Percentiles rank a stretch among this genome's conserved stretches.
phyloP scores from a whole-genome alignment of 176 grass and related monocot species.

The Carex pumila region DNA sequence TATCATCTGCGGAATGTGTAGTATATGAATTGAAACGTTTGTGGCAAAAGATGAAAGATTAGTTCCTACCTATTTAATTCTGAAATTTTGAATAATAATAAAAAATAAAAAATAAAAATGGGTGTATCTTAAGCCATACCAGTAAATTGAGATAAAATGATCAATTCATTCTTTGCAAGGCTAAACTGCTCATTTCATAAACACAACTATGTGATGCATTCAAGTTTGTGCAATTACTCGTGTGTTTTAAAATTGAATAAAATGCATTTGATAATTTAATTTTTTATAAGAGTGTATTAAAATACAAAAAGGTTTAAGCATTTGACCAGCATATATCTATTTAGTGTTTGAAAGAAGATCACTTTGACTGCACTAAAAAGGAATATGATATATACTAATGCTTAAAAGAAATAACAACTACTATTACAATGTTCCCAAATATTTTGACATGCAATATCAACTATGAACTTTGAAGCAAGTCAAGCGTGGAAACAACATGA shows the following conservation, averaged over 20 bases:
- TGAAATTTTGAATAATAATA: no score
- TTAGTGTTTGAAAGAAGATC: background rate
- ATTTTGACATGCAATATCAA: constrained; percentile 4
- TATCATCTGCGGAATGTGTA: no score
- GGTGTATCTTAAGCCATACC: background rate
- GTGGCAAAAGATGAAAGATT: no score
- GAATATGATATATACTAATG: background rate
- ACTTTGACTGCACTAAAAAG: background rate
- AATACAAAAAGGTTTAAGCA: background rate
- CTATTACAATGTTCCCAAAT: background rate
- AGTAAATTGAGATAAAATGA: background rate
- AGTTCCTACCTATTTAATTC: no score
- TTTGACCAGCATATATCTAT: background rate
- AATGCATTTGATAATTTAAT: background rate
- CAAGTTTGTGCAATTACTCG: background rate
- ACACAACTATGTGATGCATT: background rate
- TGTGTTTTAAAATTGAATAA: background rate
- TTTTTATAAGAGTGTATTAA: background rate
- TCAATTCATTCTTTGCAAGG: background rate
- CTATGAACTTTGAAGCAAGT: constrained; percentile 91
- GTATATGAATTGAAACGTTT: no score
- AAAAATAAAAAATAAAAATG: no score
- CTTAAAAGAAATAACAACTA: background rate
- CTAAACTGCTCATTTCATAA: background rate
- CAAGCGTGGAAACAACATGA: constrained; percentile 46